phyloP scores from a whole-genome alignment of 495 filamentous ascomycete genomes.

The Penicillium chermesinum region DNA sequence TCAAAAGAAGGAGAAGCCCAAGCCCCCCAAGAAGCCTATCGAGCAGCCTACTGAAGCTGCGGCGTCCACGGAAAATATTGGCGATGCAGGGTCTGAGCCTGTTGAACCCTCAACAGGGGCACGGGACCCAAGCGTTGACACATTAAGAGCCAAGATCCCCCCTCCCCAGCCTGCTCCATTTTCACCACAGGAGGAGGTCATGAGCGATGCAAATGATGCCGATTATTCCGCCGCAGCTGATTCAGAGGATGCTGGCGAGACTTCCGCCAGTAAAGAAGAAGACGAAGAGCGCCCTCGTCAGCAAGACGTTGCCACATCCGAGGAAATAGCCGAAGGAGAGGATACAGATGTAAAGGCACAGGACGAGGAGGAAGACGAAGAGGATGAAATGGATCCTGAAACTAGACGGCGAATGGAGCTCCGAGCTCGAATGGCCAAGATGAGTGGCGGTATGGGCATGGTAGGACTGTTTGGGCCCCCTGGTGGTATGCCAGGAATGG shows the following conservation, averaged over 20 bases:
- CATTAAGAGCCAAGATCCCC: slow-evolving; percentile 37
- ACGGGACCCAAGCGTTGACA: slow-evolving; percentile 57
- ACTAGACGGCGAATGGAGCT: slow-evolving; percentile 80
- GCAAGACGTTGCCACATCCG: slow-evolving; percentile 11
- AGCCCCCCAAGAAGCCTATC: slow-evolving; percentile 73
- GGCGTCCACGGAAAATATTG: slow-evolving; percentile 12
- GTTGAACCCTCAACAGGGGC: slow-evolving; percentile 37
- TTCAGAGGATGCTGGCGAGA: slow-evolving; percentile 75
- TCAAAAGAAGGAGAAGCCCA: slow-evolving; percentile 86
- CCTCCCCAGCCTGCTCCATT: slow-evolving; percentile 43
- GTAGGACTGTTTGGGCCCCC: slow-evolving; percentile 87
- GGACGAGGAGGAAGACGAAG: slow-evolving; percentile 62
- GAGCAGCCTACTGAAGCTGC: slow-evolving; percentile 46
- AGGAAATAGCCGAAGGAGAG: slow-evolving; percentile 24
- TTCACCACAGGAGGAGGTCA: slow-evolving; percentile 45
- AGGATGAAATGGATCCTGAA: slow-evolving; percentile 91
- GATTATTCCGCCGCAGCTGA: slow-evolving; percentile 86
- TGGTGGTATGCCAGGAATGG: slow-evolving; percentile 54
- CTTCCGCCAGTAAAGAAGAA: slow-evolving; percentile 69
- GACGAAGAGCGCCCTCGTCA: slow-evolving; percentile 50
- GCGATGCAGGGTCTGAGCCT: slow-evolving; percentile 35
- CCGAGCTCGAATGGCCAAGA: slow-evolving; percentile 92
- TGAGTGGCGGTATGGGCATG: slow-evolving; percentile 98
- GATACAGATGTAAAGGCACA: slow-evolving; percentile 48
- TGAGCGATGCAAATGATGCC: slow-evolving; percentile 82